Evolutionary conservation across 768 basidiomycete genomes (phyloP), one percentile per base, ranked within the genome.

Genomic region (Lactarius hatsudake): DNA sequence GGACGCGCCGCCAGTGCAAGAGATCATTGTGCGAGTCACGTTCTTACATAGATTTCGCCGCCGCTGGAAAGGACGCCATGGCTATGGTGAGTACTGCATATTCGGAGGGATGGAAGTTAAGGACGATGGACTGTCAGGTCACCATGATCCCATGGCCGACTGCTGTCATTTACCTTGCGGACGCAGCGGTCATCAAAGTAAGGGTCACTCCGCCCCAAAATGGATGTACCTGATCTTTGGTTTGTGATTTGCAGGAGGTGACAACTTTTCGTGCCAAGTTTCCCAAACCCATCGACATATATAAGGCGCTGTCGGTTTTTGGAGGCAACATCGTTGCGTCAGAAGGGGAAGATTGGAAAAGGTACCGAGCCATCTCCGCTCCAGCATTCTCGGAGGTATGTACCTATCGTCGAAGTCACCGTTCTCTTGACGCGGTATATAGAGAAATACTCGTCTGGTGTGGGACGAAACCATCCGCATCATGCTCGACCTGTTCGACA

Each of bases 271-370:
- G 84, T 12, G 74, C 79, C 12, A 81, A 82, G 20, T 89, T 87
- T 69, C 84, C 86, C 0, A 89, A 89, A 71, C 83, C 85, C 9
- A 71, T 83, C 0, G 68, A 80, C 5, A 71, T 78, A 28, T 89
- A 88, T 69, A 67, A 56, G 1, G 68, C 78, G 18, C 73, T 89
- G 20, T 65, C 75, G 1, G 79, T 85, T 63, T 89, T 82, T 71
- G 88, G 88, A 8, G 72, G 72, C 9, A 91, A 89, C 69, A 84
- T 89, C 54, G 81, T 90, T n/a, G 81, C 80, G 1, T 83, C 85
- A 0, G 88, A 89, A 70, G 85, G 83, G 30, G 82, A 85, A 3
- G 80, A 84, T 65, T 90, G 87, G 87, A 87, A 87, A 74, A 81
- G 82, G 38, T 87, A 86, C 69, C 76, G 87, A 57, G 87, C 84